phyloP scores from a whole-genome alignment of 2,329 filamentous ascomycete species.

The Microdochium paspali region DNA sequence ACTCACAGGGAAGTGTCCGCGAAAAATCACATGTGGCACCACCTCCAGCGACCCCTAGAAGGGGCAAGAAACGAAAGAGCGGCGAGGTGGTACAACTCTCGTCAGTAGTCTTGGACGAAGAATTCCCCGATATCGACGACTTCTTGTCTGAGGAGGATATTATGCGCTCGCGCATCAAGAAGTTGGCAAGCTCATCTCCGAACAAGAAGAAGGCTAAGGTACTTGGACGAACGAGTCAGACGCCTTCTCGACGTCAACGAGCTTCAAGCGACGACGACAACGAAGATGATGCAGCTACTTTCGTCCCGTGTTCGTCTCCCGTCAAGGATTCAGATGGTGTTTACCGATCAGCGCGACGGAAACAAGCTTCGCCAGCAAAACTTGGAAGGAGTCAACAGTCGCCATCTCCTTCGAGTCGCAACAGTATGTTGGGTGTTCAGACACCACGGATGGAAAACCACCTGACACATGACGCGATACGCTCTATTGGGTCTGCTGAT shows the following conservation, averaged over 20 bases:
- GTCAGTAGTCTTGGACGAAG: constrained; percentile 22
- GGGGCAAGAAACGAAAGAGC: constrained; percentile 43
- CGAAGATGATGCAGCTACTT: constrained; percentile 1
- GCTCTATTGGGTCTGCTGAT: neutral
- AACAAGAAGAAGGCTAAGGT: constrained; percentile 13
- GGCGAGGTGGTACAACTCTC: constrained; percentile 21
- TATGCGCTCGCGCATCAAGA: constrained; percentile 17
- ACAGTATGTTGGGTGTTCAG: neutral
- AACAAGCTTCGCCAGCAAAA: neutral
- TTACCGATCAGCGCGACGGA: neutral
- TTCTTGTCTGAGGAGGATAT: constrained; percentile 20
- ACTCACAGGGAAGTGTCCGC: constrained; percentile 29
- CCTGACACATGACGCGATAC: constrained; percentile 7
- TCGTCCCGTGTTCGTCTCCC: neutral
- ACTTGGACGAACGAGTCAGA: constrained; percentile 9
- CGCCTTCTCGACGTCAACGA: neutral
- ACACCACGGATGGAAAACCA: constrained; percentile 3
- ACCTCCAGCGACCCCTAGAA: constrained; percentile 22
- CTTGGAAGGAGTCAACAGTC: neutral
- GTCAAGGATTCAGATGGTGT: neutral
- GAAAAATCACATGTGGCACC: constrained; percentile 29
- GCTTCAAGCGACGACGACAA: constrained; percentile 1
- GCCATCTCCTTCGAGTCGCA: neutral
- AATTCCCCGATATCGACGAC: constrained; percentile 46
- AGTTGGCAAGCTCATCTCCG: constrained; percentile 26